Evolutionary conservation across 495 filamentous ascomycete species (phyloP), one percentile per base, ranked within the genome.

Genomic region (Bacidia rubella): DNA sequence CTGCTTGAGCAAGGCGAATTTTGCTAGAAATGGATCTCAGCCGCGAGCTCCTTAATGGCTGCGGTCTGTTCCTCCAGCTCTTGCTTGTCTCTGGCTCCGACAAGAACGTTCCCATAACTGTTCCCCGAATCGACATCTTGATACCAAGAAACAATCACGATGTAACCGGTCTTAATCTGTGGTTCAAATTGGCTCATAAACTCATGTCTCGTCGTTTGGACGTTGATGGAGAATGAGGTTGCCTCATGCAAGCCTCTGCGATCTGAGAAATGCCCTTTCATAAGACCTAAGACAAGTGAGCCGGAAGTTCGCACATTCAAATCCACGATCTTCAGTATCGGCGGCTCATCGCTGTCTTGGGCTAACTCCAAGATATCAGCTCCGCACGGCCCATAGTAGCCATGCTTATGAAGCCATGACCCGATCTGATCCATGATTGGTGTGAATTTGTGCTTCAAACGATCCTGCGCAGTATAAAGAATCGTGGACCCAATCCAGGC

Each of bases 241-340:
- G 60, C 22, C 56, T 58, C 20, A 60, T 62, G 39, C 62, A 66
- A 25, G 15, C 26, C 53, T 65, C 15, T 7, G 56, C 58, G 49
- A 56, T 49, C 25, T 20, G 49, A 52, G 38, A 52, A 52, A 52
- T 52, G 49, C 40, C 2, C 40, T 41, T 29, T 62, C 65, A 68
- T 47, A 40, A 68, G 45, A 24, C 58, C 56, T 44, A 68, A 46
- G 22, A 48, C 38, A 20, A 66, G 32, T 1, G 57, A 63, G 3
- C 66, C 66, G 22, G 60, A 62, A 15, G 65, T 65, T 23, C 66
- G 51, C 17, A 61, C 65, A 39, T 68, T 68, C 29, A 68, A 38
- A 23, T 67, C 66, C 20, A 68, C 63, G 15, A 67, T 59, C 12
- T 60, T 51, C 12, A 55, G 53, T 50, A 20, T 48, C 22, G 51